Conservation (phyloP, 2,329 filamentous ascomycete genomes). For the Aureobasidium vineae region DNA sequence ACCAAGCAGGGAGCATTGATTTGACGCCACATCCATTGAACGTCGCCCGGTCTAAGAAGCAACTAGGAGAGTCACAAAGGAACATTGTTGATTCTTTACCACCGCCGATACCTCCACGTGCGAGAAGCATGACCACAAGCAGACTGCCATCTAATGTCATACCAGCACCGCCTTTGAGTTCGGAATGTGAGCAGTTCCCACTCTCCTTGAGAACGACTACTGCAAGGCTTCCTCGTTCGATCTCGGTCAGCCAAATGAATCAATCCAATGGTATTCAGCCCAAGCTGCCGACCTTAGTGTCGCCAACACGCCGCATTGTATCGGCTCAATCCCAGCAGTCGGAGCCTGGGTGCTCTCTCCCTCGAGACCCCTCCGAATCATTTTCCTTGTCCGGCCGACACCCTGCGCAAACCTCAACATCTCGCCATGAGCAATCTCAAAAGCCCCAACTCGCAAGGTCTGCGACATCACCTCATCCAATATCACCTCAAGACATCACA, state of each 20-base stretch:
- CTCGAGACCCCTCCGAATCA: background rate
- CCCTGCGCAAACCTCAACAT: background rate
- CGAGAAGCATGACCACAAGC: background rate
- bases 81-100: background rate
- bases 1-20: background rate
- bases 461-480: background rate
- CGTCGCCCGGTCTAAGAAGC: background rate
- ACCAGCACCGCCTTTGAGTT: background rate
- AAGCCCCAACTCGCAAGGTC: background rate
- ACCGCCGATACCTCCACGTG: background rate
- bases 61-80: too few species aligned
- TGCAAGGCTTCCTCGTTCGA: background rate
- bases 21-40: background rate
- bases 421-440: too few species aligned
- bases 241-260: background rate
- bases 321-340: background rate
- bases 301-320: background rate
- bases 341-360: background rate
- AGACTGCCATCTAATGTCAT: background rate
- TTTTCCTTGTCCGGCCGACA: background rate
- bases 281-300: background rate
- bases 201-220: background rate
- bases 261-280: background rate
- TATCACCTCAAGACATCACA: background rate
- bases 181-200: background rate